These are phyloP conservation scores for Mycena galopus DNA, from an alignment of 768 basidiomycete species.

Conservation along the genomic window DNA sequence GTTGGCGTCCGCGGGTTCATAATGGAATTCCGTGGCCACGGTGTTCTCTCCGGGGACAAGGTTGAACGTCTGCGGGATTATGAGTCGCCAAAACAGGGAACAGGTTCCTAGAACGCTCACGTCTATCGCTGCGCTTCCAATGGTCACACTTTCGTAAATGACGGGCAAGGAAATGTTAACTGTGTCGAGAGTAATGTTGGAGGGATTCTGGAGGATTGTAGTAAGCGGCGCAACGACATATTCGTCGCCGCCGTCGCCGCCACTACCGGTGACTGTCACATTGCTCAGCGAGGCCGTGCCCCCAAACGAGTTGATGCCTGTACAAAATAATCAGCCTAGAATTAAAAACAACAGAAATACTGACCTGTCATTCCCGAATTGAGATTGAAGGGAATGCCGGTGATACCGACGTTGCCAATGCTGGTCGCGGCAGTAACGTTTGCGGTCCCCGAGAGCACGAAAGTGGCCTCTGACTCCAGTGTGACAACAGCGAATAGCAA, in stretches of 20 bases:
- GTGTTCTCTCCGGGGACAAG: slow-evolving; percentile 70
- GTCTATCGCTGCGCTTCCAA: slow-evolving; percentile 71
- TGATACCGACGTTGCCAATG: slow-evolving; percentile 76
- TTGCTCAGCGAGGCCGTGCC: slow-evolving; percentile 65
- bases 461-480: slow-evolving; percentile 55
- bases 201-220: slow-evolving; percentile 73
- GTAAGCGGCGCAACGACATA: slow-evolving; percentile 72
- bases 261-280: slow-evolving; percentile 73
- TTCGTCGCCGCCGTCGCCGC: slow-evolving; percentile 70
- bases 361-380: slow-evolving; percentile 66
- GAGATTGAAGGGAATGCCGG: slow-evolving; percentile 73
- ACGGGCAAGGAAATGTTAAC: slow-evolving; percentile 70
- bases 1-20: slow-evolving; percentile 73
- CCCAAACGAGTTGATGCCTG: slow-evolving; percentile 73
- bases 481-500: slow-evolving; percentile 72
- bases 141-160: slow-evolving; percentile 63
- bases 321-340: neutral
- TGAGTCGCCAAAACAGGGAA: slow-evolving; percentile 2
- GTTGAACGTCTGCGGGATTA: slow-evolving; percentile 59
- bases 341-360: slow-evolving; percentile 21
- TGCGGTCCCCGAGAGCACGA: slow-evolving; percentile 68
- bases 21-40: slow-evolving; percentile 73
- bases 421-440: slow-evolving; percentile 71
- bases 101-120: slow-evolving; percentile 50
- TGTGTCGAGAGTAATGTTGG: slow-evolving; percentile 74